phyloP scores from a whole-genome alignment of 2,329 filamentous ascomycete species.

The Clarireedia monteithiana region DNA sequence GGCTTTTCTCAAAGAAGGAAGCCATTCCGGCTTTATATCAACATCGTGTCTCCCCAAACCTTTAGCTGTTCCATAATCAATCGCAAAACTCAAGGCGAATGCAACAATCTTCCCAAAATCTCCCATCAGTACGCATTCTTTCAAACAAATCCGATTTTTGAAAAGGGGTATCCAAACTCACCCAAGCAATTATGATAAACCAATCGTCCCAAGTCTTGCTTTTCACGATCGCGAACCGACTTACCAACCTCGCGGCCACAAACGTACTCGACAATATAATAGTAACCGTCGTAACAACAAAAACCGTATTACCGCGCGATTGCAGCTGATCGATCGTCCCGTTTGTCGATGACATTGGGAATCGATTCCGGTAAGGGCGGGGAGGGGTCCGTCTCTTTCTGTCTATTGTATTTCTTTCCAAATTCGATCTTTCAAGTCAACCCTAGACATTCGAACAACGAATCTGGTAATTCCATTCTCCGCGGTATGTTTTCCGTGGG shows the following conservation, averaged over 20 bases:
- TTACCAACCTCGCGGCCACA: slow-evolving; percentile 65
- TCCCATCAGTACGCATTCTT: background rate
- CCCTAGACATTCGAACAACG: too few relatives aligned
- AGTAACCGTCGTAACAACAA: slow-evolving; percentile 63
- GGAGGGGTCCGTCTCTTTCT: too few relatives aligned
- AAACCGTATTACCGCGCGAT: slow-evolving; percentile 46
- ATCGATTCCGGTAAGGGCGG: too few relatives aligned
- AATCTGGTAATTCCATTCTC: too few relatives aligned
- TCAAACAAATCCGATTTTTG: background rate
- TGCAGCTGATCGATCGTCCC: background rate
- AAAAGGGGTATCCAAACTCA: slow-evolving; percentile 25
- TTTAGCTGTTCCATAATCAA: slow-evolving; percentile 53
- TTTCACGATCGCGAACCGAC: slow-evolving; percentile 64
- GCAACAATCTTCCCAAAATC: slow-evolving; percentile 38
- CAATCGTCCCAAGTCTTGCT: slow-evolving; percentile 71
- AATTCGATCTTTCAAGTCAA: background rate
- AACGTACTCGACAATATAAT: slow-evolving; percentile 66
- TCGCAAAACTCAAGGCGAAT: slow-evolving; percentile 58
- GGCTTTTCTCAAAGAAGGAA: slow-evolving; percentile 44
- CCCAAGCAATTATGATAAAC: slow-evolving; percentile 74
- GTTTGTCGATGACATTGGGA: background rate
- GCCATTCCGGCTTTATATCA: slow-evolving; percentile 46
- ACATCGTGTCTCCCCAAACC: slow-evolving; percentile 62
- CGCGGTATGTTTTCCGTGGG: too few relatives aligned
- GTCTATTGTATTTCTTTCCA: too few relatives aligned